Percentiles rank a stretch among this genome's conserved stretches.
Conservation (phyloP, 768 basidiomycete species). For the Lanmaoa pseudosensibilis region DNA sequence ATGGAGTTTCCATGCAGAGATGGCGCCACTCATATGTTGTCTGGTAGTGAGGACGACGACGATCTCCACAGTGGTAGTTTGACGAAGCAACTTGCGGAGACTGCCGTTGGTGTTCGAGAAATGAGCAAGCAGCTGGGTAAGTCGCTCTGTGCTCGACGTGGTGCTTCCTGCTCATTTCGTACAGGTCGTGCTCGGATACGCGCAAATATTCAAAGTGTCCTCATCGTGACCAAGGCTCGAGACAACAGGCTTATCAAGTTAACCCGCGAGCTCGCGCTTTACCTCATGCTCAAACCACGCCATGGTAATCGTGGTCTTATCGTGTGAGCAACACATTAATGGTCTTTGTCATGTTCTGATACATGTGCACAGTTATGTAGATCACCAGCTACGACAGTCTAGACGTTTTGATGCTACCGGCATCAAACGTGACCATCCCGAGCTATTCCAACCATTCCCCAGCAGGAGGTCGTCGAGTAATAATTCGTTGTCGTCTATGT, state of each 20-base stretch:
- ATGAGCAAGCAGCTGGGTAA: conserved; percentile 98
- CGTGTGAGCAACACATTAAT: conserved; percentile 56
- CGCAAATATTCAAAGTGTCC: conserved; percentile 86
- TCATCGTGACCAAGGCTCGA: conserved; percentile 96
- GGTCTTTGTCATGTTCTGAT: conserved; percentile 15
- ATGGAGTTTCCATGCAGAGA: conserved; percentile 21
- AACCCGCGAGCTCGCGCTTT: conserved; percentile 90
- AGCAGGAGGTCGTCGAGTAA: conserved; percentile 71
- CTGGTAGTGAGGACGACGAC: conserved; percentile 53
- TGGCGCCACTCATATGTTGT: conserved; percentile 14
- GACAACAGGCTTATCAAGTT: conserved; percentile 96
- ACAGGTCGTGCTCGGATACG: conserved; percentile 89
- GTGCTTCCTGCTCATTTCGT: conserved; percentile 10
- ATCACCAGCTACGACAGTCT: conserved; percentile 84
- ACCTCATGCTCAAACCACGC: conserved; percentile 88
- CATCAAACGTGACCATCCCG: conserved; percentile 81
- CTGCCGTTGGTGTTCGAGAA: conserved; percentile 94
- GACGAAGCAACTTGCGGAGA: conserved; percentile 93
- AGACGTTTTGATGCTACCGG: conserved; percentile 93
- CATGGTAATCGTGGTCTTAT: conserved; percentile 74
- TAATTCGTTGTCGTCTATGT: conserved; percentile 58
- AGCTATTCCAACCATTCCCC: conserved; percentile 79
- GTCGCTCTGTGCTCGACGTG: conserved; percentile 22
- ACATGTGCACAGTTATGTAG: conserved; percentile 72
- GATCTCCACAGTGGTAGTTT: conserved; percentile 75